Conservation (phyloP, 768 basidiomycete genomes). For the Macrolepiota fuliginosa region DNA sequence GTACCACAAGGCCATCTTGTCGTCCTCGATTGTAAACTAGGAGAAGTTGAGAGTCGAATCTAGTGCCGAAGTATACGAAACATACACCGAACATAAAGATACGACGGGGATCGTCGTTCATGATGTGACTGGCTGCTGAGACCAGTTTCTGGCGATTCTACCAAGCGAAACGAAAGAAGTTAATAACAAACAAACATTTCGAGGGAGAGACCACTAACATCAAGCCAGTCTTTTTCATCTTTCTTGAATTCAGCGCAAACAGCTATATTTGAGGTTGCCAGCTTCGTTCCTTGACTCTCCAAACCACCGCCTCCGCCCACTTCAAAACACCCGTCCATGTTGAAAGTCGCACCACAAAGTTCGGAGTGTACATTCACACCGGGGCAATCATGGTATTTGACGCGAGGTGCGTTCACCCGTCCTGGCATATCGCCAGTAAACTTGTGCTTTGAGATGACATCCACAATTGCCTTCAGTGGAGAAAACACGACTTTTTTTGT, state of each 20-base stretch:
- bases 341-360: neutral
- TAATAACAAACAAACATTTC: neutral
- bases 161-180: neutral
- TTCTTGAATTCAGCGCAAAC: neutral
- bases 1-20: constrained; percentile 8
- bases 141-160: constrained; percentile 12
- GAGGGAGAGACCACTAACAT: neutral
- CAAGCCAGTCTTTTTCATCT: neutral
- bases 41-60: neutral
- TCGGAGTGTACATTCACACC: neutral
- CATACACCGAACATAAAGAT: constrained; percentile 21
- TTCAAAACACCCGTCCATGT: neutral
- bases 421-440: neutral
- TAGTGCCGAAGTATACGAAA: neutral
- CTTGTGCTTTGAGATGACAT: neutral
- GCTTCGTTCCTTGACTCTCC: neutral
- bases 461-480: neutral
- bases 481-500: neutral
- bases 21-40: constrained; percentile 11
- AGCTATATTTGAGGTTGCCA: neutral
- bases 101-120: constrained; percentile 23
- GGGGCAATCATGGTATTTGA: neutral
- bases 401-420: neutral
- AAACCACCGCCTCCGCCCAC: neutral
- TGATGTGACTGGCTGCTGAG: constrained; percentile 15